Conservation (phyloP, 768 basidiomycete genomes). For the Panus rudis region DNA sequence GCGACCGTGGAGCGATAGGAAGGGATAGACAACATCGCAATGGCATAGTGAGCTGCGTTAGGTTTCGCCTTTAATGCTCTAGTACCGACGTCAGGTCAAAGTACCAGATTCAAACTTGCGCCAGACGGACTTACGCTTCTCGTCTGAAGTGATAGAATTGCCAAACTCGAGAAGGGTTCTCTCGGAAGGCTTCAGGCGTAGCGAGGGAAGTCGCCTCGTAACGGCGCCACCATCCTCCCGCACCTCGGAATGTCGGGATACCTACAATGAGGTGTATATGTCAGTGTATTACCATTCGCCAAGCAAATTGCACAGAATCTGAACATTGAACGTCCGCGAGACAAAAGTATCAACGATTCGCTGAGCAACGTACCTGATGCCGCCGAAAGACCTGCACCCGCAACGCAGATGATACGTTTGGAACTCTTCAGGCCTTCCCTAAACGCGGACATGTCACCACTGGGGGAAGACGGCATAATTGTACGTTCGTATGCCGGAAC, state of each 20-base stretch:
- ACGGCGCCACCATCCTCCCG: conserved; percentile 44
- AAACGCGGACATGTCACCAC: too few relatives aligned
- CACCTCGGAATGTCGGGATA: conserved; percentile 44
- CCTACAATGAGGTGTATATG: too few relatives aligned
- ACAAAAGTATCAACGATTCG: too few relatives aligned
- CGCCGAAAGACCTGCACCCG: conserved; percentile 57
- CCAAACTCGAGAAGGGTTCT: conserved; percentile 47
- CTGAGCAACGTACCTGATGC: too few relatives aligned
- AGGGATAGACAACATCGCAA: conserved; percentile 41
- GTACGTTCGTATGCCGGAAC: too few relatives aligned
- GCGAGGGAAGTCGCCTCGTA: conserved; percentile 45
- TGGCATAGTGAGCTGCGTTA: conserved; percentile 49
- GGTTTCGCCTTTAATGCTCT: conserved; percentile 43
- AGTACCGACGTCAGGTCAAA: too few relatives aligned
- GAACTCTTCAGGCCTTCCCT: conserved; percentile 13
- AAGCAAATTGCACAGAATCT: too few relatives aligned
- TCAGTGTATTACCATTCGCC: too few relatives aligned
- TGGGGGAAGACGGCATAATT: too few relatives aligned
- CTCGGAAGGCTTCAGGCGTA: conserved; percentile 43
- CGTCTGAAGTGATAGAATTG: conserved; percentile 61
- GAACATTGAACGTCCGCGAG: too few relatives aligned
- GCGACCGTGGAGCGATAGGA: conserved; percentile 30
- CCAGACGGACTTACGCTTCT: conserved; percentile 29
- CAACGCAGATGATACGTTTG: conserved; percentile 36
- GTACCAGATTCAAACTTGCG: too few relatives aligned